Conservation (phyloP, 2,329 filamentous ascomycete genomes). For the Colletotrichum sp. region DNA sequence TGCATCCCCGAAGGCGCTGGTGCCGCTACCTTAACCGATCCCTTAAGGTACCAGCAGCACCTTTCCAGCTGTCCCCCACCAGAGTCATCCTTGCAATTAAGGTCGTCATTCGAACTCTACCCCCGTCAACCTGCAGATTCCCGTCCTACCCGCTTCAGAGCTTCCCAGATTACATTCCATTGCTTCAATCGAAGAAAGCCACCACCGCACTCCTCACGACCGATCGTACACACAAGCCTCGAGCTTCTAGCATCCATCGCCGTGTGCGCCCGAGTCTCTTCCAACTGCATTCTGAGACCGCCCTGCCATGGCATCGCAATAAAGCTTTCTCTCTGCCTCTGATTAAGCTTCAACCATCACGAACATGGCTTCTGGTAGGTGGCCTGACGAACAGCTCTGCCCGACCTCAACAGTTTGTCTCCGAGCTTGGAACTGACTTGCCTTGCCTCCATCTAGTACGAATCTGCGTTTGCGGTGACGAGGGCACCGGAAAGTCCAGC, state of each 20-base stretch:
- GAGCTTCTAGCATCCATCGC: background rate
- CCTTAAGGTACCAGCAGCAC: background rate
- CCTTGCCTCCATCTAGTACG: conserved; percentile 62
- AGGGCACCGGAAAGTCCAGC: conserved; percentile 88
- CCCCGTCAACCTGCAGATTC: conserved; percentile 17
- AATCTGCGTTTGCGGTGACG: conserved; percentile 95
- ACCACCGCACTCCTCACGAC: background rate
- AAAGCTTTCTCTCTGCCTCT: background rate
- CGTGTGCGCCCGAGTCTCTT: background rate
- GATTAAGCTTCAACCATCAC: background rate
- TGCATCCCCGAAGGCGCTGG: conserved; percentile 1
- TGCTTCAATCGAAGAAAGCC: background rate
- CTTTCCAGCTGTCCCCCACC: conserved; percentile 1
- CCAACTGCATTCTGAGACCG: background rate
- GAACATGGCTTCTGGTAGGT: conserved; percentile 24
- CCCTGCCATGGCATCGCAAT: conserved; percentile 15
- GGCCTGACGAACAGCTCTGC: conserved; percentile 1
- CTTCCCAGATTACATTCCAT: background rate
- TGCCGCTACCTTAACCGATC: background rate
- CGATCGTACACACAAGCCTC: background rate
- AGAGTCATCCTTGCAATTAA: conserved; percentile 16
- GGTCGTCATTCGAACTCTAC: conserved; percentile 19
- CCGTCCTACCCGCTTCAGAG: conserved; percentile 13
- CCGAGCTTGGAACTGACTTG: conserved; percentile 10
- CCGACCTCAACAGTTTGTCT: background rate